Conservation (phyloP, 1,139 yeast genomes). For the Candida labiduridarum region DNA sequence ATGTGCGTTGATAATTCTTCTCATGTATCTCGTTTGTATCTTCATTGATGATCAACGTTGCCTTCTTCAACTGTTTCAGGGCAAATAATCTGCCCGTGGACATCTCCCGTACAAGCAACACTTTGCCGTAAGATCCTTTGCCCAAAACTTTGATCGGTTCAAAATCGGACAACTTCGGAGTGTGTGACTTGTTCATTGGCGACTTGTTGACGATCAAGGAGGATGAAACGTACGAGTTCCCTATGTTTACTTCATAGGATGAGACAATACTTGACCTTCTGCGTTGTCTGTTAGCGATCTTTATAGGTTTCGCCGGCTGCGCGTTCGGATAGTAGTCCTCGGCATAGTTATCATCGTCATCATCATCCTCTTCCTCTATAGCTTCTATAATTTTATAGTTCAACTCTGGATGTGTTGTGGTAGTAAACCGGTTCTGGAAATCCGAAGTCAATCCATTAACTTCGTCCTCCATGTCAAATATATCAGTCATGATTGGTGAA, state of each 20-base stretch:
- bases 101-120: conserved; percentile 69
- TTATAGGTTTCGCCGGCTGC: conserved; percentile 12
- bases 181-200: conserved; percentile 7
- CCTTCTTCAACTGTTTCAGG: conserved; percentile 85
- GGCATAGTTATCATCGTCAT: conserved; percentile 7
- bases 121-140: conserved; percentile 91
- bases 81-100: conserved; percentile 76
- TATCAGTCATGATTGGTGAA: conserved; percentile 16
- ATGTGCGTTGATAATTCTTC: conserved; percentile 39
- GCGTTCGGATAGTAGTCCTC: conserved; percentile 11
- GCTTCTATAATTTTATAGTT: conserved; percentile 14
- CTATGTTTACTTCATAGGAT: conserved; percentile 19
- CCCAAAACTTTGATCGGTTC: conserved; percentile 83
- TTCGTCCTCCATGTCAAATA: conserved; percentile 18
- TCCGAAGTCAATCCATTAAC: conserved; percentile 4
- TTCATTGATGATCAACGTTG: conserved; percentile 48
- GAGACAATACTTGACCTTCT: conserved; percentile 21
- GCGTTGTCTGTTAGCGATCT: conserved; percentile 12
- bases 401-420: conserved; percentile 2
- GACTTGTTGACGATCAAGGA: conserved; percentile 19
- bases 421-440: conserved; percentile 1
- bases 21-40: conserved; percentile 23
- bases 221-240: conserved; percentile 16
- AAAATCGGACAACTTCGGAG: conserved; percentile 58
- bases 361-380: conserved; percentile 9